phyloP scores from a whole-genome alignment of 202 grass and related monocot genomes.

The Setaria italica region DNA sequence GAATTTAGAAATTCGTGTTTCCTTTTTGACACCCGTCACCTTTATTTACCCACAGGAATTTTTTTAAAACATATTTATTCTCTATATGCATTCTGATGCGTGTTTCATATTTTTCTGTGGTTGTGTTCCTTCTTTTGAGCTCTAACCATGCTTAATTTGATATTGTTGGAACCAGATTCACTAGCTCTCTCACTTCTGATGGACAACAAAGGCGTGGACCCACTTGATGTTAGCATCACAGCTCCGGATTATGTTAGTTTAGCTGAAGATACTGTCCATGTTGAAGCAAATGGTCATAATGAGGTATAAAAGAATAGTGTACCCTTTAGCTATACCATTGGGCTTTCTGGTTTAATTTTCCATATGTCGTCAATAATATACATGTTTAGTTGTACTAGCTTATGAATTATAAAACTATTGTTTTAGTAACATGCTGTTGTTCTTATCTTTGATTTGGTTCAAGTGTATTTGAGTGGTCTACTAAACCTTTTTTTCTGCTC shows the following conservation, averaged over 20 bases:
- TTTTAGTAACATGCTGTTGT: slow-evolving; percentile 6
- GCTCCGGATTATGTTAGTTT: slow-evolving; percentile 68
- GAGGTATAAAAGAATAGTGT: slow-evolving; percentile 58
- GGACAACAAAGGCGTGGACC: slow-evolving; percentile 66
- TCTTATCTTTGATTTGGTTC: slow-evolving; percentile 29
- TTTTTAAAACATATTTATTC: slow-evolving; percentile 1
- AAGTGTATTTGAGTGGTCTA: background rate
- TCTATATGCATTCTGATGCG: slow-evolving; percentile 13
- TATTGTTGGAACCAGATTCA: slow-evolving; percentile 67
- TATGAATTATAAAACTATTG: slow-evolving; percentile 4
- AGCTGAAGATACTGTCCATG: slow-evolving; percentile 56
- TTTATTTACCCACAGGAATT: background rate
- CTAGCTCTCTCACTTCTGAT: slow-evolving; percentile 84
- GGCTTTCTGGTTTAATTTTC: slow-evolving; percentile 6
- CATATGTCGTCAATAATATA: background rate
- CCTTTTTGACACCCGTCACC: background rate
- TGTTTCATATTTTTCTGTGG: slow-evolving; percentile 2
- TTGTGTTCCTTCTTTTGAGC: slow-evolving; percentile 29
- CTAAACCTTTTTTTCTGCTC: slow-evolving; percentile 29
- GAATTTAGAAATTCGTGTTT: slow-evolving; percentile 25
- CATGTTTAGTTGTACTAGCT: background rate
- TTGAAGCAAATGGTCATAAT: slow-evolving; percentile 63
- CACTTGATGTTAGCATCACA: slow-evolving; percentile 69
- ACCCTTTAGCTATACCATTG: slow-evolving; percentile 16
- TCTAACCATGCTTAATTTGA: slow-evolving; percentile 33